Conservation (phyloP, 1,139 yeast species). For the Suzukiozyma palmioleophila region DNA sequence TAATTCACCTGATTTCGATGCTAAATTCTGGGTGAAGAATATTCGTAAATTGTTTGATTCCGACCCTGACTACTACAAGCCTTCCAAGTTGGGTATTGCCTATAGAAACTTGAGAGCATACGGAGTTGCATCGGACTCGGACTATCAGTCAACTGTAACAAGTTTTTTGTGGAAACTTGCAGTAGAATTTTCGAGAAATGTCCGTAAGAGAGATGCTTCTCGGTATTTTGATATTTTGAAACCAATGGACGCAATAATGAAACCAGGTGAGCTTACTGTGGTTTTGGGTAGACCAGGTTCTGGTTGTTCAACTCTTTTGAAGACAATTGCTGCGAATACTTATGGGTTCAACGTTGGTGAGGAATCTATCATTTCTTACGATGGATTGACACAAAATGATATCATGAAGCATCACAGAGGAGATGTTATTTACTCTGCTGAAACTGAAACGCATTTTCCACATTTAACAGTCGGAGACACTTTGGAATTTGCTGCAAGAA, state of each 20-base stretch:
- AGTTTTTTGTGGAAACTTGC: constrained; percentile 37
- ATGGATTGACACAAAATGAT: constrained; percentile 46
- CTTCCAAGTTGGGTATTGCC: constrained; percentile 61
- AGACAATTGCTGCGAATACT: constrained; percentile 32
- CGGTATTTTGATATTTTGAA: constrained; percentile 27
- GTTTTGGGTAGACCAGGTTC: constrained; percentile 37
- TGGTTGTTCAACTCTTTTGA: constrained; percentile 33
- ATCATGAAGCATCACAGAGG: constrained; percentile 44
- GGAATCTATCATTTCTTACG: constrained; percentile 34
- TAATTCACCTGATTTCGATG: constrained; percentile 11
- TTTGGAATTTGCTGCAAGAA: constrained; percentile 38
- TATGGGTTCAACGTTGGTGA: constrained; percentile 31
- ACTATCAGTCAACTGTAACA: constrained; percentile 69
- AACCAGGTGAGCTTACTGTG: constrained; percentile 33
- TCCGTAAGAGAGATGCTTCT: constrained; percentile 30
- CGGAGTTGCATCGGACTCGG: constrained; percentile 75
- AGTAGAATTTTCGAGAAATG: constrained; percentile 29
- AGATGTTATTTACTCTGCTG: constrained; percentile 50
- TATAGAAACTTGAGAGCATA: constrained; percentile 66
- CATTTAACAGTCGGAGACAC: constrained; percentile 51
- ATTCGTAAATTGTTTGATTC: constrained; percentile 50
- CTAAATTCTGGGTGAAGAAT: constrained; percentile 68
- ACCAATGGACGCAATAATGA: constrained; percentile 30
- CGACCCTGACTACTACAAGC: constrained; percentile 64
- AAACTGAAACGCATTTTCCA: constrained; percentile 51